Base-by-base conservation (phyloP, 2,329 filamentous ascomycete species). In the Penicillium freii region DNA sequence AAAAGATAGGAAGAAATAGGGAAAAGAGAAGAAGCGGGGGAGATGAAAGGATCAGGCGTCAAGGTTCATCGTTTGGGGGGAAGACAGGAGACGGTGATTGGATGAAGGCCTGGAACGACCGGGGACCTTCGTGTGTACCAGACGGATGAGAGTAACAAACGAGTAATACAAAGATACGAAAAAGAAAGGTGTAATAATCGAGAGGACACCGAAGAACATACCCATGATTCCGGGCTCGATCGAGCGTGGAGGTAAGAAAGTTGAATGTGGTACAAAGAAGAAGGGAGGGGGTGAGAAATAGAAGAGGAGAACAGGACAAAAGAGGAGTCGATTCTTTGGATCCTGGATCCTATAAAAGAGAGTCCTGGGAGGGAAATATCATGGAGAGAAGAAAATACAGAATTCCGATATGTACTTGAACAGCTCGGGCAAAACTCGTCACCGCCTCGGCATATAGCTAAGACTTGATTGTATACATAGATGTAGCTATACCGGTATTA, bases 141-240 rank as follows among this genome's bases (percentile, higher is more conserved):
- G 60, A 56, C 25, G 56, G 57, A 56, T 60, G 45, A 58, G 57
- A 58, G 54, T 54, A 56, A 56, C 38, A 47, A 55, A 52, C 50
- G 27, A 59, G 60, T 63, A 64, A 55, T 63, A 65, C 61, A 58
- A 60, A 51, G 60, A 60, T 64, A 60, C 60, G 49, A 55, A 59
- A 56, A 57, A 55, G 55, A 54, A 51, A 59, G 51, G 52, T 36
- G 39, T 45, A 53, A 36, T 54, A 38, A 42, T 40, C 36, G 9
- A 19, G 33, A 44, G 42, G 44, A 39, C 31, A 10, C 39, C 39
- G 43, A 53, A 36, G 47, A 60, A 63, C 65, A 29, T 53, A 69
- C 65, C 66, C 66, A 68, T 67, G 62, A 65, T 68, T 52, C 6
- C 21, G 38, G 33, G 40, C 47, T 44, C 53, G 46, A 25, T 21